Evolutionary conservation across 306 rosid genomes (phyloP).

Genomic region (Malus orientalis): DNA sequence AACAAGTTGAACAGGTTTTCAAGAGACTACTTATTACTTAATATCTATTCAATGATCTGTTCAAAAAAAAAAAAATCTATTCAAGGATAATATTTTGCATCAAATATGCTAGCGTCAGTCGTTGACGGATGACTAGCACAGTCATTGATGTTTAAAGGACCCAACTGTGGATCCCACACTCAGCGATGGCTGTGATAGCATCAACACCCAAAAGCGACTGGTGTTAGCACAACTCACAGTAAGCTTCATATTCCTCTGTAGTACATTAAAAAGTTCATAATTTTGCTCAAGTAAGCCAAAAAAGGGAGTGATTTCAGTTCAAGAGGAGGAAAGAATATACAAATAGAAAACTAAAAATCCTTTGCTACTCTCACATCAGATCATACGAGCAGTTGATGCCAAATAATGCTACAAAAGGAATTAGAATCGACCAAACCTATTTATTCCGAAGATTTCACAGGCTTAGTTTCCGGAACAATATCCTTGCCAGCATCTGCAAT

Average conservation of each 20-base stretch:
- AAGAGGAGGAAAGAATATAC: background rate
- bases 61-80: too few relatives aligned
- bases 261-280: too few relatives aligned
- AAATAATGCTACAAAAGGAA: background rate
- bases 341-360: background rate
- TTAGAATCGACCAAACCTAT: background rate
- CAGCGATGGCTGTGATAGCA: background rate
- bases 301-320: background rate
- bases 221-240: background rate
- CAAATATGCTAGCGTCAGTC: background rate
- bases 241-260: too few relatives aligned
- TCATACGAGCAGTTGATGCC: background rate
- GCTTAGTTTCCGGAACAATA: conserved; percentile 59
- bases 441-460: conserved; percentile 13
- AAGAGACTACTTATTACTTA: too few relatives aligned
- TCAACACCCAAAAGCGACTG: too few relatives aligned
- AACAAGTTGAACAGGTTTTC: too few relatives aligned
- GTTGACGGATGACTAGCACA: background rate
- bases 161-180: too few relatives aligned
- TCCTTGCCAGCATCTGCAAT: conserved; percentile 87
- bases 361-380: background rate
- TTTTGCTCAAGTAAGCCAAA: too few relatives aligned
- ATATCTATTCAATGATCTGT: background rate
- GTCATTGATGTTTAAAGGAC: background rate
- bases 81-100: background rate